Base-by-base conservation (phyloP, 2,329 filamentous ascomycete species). In the Penicillium occitanis region DNA sequence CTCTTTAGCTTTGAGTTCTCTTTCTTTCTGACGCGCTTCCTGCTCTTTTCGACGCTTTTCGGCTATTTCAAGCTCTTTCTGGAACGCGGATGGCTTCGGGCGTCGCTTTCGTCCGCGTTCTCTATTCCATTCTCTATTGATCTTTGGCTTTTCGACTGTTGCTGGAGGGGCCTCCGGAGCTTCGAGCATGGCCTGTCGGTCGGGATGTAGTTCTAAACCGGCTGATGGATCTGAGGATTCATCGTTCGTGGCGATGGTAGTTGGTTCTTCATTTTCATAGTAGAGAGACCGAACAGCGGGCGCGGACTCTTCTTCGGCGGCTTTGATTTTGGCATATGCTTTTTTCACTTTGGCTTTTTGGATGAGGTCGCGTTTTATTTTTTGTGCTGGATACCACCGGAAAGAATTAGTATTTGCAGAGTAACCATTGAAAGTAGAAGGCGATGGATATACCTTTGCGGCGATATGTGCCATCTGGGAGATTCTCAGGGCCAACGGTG, bases 301-400 rank as follows among this genome's bases (percentile, higher is more conserved):
- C 46, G 76, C 77, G 44, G 75, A 71, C 46, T 76, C 77, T 46
- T 81, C 77, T 75, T 87, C 83, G 57, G 82, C 80, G 48, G 88
- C 88, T 78, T 93, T 94, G 69, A 97, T 83, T 79, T 97, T 97
- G 69, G 90, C 91, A 76, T 97, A 97, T 50, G 91, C 87, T 79
- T 97, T 96, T 80, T 94, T 95, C 69, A 97, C 85, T 79, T 97
- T 97, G 68, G 93, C 93, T 77, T 95, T 96, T 78, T 93, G 88
- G 73, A 98, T 97, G 65, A 97, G 82, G 70, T 91, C 87, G 70
- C 90, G 86, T 79, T 98, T 98, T 74, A 97, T 95, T 79, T 94
- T 94, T 78, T 91, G 88, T 66, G 91, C 91, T 94, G 73, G 10
- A 25, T 28, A 3, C 10, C 10, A 22, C 19, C n/a, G 19, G n/a